Base-by-base conservation (phyloP, 2,329 filamentous ascomycete genomes). In the Pyrenophora seminiperda region DNA sequence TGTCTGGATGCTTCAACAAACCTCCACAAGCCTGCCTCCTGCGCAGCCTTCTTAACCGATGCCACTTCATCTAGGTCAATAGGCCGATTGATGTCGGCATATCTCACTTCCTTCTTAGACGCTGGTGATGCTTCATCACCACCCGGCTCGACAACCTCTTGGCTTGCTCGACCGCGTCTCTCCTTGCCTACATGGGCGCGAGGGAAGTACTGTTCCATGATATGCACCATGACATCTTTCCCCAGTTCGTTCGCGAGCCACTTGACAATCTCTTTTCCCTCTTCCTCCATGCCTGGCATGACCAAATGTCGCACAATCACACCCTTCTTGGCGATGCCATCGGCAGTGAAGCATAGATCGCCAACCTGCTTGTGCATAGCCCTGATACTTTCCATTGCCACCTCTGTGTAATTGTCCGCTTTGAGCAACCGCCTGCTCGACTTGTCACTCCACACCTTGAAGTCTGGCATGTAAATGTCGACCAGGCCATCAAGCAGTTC, bases 121-220 rank as follows among this genome's bases (percentile, higher is more conserved):
- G 68, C 56, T 11, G 34, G n/a, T 7, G 54, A 54, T 17, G 63
- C 58, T 15, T 61, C 41, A 14, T 61, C 46, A 47, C 66, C 61
- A n/a, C 66, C 58, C 52, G 71, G 47, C 48, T 74, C 63, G 47
- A 67, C 37, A 20, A 66, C 51, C 63, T 66, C 67, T 50, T 63
- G 48, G 77, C 24, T 29, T 19, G 31, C n/a, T 17, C 32, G 48
- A 19, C 59, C 50, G 15, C 68, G 63, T 15, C 58, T 83, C 45
- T 78, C 76, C 75, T 91, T 93, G 3, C 90, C 90, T 1, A 95
- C 90, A 70, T 95, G 85, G 0, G 89, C 90, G 56, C 88, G 83
- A 0, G 90, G 90, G 55, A 85, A 85, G 66, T 94, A 94, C 73
- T 95, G 90, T 73, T 95, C 90, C 90, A 94, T 94, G 58, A 95